phyloP scores from a whole-genome alignment of 768 basidiomycete species.

The Coprinopsis strossmayeri region DNA sequence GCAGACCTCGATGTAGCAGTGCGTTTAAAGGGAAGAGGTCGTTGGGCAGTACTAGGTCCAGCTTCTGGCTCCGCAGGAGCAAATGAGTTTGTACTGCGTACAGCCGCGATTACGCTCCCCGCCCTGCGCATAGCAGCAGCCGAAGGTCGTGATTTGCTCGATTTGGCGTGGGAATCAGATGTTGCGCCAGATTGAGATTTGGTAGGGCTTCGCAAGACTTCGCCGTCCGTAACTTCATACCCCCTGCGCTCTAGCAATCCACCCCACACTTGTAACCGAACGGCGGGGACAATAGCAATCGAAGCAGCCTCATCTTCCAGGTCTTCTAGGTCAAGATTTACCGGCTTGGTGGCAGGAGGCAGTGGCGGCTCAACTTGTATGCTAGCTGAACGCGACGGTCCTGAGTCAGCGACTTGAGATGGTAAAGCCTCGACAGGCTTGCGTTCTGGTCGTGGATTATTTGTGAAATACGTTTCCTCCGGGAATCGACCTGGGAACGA shows the following conservation, averaged over 20 bases:
- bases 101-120: constrained; percentile 48
- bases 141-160: too few species aligned
- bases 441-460: constrained; percentile 54
- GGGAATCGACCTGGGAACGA: constrained; percentile 48
- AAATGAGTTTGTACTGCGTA: constrained; percentile 62
- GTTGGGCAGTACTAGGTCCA: constrained; percentile 18
- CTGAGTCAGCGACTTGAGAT: not conserved
- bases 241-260: constrained; percentile 62
- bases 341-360: constrained; percentile 13
- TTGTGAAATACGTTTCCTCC: constrained; percentile 53
- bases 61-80: constrained; percentile 28
- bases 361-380: constrained; percentile 5
- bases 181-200: constrained; percentile 24
- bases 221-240: constrained; percentile 52
- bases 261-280: constrained; percentile 66
- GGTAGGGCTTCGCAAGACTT: constrained; percentile 56
- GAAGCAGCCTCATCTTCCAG: constrained; percentile 49
- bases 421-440: constrained; percentile 27
- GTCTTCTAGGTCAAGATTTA: constrained; percentile 8
- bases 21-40: constrained; percentile 37
- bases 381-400: constrained; percentile 9
- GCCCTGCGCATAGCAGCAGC: too few species aligned
- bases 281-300: constrained; percentile 50
- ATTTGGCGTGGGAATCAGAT: constrained; percentile 1
- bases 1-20: constrained; percentile 22